Percentiles rank a stretch among this genome's conserved stretches.
Conservation (phyloP, 108 stramenopile genomes). For the Epithemia pelagica region DNA sequence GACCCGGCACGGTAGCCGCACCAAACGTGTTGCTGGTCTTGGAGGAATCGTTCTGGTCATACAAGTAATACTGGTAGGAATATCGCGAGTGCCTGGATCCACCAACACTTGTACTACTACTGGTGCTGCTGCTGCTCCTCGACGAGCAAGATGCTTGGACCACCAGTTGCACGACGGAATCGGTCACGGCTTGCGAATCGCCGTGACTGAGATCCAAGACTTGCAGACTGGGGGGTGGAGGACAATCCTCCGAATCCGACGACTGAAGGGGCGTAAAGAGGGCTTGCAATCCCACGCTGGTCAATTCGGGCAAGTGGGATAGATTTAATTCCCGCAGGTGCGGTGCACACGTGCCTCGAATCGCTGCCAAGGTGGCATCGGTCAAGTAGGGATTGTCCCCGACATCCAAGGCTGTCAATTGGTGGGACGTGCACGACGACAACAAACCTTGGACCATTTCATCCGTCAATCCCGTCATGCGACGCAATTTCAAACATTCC, state of each 20-base stretch:
- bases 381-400: constrained; percentile 51
- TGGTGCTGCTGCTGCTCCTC: background rate
- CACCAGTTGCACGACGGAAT: constrained; percentile 49
- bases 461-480: constrained; percentile 41
- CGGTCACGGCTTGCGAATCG: constrained; percentile 61
- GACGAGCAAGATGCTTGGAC: constrained; percentile 37
- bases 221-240: constrained; percentile 56
- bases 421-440: constrained; percentile 17
- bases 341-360: constrained; percentile 48
- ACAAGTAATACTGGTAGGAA: too few relatives aligned
- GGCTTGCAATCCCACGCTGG: constrained; percentile 56
- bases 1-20: too few relatives aligned
- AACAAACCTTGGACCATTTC: constrained; percentile 42
- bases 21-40: too few relatives aligned
- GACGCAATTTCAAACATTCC: constrained; percentile 51
- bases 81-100: too few relatives aligned
- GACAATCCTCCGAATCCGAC: constrained; percentile 30
- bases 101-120: constrained; percentile 12
- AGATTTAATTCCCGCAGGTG: constrained; percentile 50
- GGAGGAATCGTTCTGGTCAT: too few relatives aligned
- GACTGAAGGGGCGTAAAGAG: constrained; percentile 62
- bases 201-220: constrained; percentile 47
- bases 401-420: constrained; percentile 56
- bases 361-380: constrained; percentile 54
- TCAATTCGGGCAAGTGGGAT: constrained; percentile 47